Base-by-base conservation (phyloP, 169 alveolate genomes). In the Babesia ovis region DNA sequence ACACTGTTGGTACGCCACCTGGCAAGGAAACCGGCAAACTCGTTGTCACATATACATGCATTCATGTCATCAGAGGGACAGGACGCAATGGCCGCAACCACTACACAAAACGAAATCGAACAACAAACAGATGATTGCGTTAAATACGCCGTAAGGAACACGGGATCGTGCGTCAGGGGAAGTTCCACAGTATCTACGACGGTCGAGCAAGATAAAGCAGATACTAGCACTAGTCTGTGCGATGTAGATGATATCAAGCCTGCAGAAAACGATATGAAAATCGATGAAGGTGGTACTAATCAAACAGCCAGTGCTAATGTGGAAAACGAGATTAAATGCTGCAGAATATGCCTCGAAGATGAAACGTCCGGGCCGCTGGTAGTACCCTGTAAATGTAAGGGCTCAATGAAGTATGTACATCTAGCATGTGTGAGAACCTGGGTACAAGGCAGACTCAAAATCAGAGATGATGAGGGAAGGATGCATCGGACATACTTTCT, bases 361-460 rank as follows among this genome's bases (percentile, higher is more conserved):
- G 91, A 85, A 27, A 83, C 73, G 5, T 91, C 91, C 22, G 92
- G 92, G 16, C 99, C 99, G 18, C 95, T 97, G 72, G 90, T 98
- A 50, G 85, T 96, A 12, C 98, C 99, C 2, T 98, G 99, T 68
- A 92, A 91, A 51, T 98, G 99, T 77, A 90, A 91, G 68, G 99
- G 99, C 2, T 93, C 98, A 14, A 92, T 96, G 97, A 91, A 92
- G 62, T 95, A 88, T 77, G 96, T 96, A 5, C 99, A 97, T 79
- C 89, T 96, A 62, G 85, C 89, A 23, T 97, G 99, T 70, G 87
- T 97, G 54, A 74, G 97, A 45, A 90, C 94, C 48, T 96, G 98
- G 98, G 83, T 97, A 64, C 92, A 91, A 55, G 94, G 94, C 39
- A 73, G 94, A 59, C 71, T 92, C 51, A 90, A 85, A 43, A 85